Conservation (phyloP, 1,284 basidiomycete genomes). For the Leccinum fuscescens region DNA sequence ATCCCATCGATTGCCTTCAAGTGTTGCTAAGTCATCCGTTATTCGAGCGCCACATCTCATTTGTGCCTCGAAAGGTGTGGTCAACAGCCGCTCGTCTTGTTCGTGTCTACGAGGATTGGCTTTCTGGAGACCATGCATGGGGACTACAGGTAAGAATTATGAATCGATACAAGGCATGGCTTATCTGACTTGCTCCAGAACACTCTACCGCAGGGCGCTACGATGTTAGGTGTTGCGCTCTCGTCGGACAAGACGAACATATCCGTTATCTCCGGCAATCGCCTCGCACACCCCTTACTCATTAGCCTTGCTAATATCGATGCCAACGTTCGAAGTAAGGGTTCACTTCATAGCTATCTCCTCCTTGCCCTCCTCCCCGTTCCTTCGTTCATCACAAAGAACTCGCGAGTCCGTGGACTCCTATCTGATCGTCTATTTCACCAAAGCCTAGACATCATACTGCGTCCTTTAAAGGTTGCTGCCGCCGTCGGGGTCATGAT, state of each 20-base stretch:
- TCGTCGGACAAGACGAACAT: not conserved
- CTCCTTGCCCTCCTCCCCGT: not conserved
- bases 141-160: not conserved
- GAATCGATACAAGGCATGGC: not conserved
- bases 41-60: not conserved
- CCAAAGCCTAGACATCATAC: not conserved
- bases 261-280: not conserved
- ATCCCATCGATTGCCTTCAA: not conserved
- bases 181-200: not conserved
- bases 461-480: not conserved
- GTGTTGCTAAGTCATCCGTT: not conserved
- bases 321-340: slow-evolving; percentile 16
- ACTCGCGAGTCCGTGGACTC: not conserved
- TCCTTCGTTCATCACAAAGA: not conserved
- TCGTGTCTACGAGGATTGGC: too few relatives aligned
- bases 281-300: not conserved
- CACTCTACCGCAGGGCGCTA: not conserved
- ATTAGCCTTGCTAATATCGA: slow-evolving; percentile 32
- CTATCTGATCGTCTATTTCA: not conserved
- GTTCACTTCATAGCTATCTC: slow-evolving; percentile 11
- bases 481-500: not conserved
- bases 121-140: too few relatives aligned
- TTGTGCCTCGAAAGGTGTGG: not conserved
- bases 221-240: not conserved
- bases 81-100: too few relatives aligned